Conservation (phyloP, 73 alveolate species). For the Paramecium biaurelia region DNA sequence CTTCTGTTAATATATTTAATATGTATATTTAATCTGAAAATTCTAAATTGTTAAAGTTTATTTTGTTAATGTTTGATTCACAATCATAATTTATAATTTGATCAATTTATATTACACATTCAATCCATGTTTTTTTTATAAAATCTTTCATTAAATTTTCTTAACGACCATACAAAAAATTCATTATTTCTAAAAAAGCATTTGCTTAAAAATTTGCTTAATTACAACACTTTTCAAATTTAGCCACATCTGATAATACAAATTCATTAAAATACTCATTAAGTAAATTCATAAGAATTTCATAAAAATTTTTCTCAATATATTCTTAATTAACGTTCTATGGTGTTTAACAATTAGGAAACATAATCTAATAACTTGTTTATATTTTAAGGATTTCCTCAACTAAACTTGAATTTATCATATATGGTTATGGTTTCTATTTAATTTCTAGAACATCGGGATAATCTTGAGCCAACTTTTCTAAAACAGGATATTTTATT, state of each 20-base stretch:
- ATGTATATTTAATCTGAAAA: not conserved
- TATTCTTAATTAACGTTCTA: conserved; percentile 31
- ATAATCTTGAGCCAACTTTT: not conserved
- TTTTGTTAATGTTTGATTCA: not conserved
- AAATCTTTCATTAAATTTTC: not conserved
- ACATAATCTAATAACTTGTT: conserved; percentile 2
- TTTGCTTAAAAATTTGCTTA: not conserved
- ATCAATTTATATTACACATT: not conserved
- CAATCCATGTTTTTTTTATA: not conserved
- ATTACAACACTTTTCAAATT: not conserved
- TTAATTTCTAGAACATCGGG: not conserved
- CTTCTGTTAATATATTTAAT: not conserved
- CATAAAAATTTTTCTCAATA: conserved; percentile 36
- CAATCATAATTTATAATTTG: not conserved
- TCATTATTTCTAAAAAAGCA: not conserved
- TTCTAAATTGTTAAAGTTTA: not conserved
- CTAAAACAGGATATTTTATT: conserved; percentile 42
- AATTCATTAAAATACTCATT: not conserved
- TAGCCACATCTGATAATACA: not conserved
- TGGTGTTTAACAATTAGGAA: not conserved
- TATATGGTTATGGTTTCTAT: conserved; percentile 22
- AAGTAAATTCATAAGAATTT: not conserved
- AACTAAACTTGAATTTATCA: not conserved
- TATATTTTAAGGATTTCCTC: not conserved
- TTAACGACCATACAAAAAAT: not conserved